phyloP scores from a whole-genome alignment of 208 protist species.

The Blechomonas ayalai region DNA sequence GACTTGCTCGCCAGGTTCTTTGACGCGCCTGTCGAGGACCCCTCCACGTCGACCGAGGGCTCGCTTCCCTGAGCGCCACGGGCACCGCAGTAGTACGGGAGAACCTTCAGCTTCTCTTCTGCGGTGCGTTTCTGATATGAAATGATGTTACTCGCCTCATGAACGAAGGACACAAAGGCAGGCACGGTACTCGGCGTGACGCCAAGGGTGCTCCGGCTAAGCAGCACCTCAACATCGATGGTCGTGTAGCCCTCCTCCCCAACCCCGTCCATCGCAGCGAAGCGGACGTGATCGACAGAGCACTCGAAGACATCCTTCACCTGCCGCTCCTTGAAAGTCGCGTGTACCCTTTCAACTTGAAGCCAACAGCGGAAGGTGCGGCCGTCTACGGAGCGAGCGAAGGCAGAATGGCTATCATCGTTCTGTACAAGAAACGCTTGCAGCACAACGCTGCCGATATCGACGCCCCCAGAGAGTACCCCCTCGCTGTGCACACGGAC shows the following conservation, averaged over 20 bases:
- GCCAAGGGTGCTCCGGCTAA: slow-evolving; percentile 39
- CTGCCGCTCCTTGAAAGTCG: slow-evolving; percentile 83
- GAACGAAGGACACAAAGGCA: slow-evolving; percentile 45
- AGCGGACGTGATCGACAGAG: slow-evolving; percentile 23
- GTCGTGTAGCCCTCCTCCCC: slow-evolving; percentile 47
- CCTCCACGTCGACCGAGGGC: no score
- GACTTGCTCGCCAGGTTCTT: no score
- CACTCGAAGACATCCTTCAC: slow-evolving; percentile 82
- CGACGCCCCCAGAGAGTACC: slow-evolving; percentile 58
- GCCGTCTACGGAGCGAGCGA: slow-evolving; percentile 44
- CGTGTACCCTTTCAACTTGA: slow-evolving; percentile 40
- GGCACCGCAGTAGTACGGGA: background rate
- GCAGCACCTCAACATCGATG: slow-evolving; percentile 28
- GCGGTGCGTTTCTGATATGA: slow-evolving; percentile 37
- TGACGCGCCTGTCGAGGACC: no score
- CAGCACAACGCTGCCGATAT: slow-evolving; percentile 30
- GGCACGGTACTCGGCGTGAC: slow-evolving; percentile 75
- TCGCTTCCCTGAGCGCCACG: background rate
- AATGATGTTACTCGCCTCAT: slow-evolving; percentile 43
- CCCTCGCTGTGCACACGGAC: slow-evolving; percentile 65
- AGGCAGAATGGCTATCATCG: slow-evolving; percentile 11
- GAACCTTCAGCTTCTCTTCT: slow-evolving; percentile 12
- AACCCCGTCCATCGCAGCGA: slow-evolving; percentile 67
- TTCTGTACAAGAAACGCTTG: slow-evolving; percentile 64
- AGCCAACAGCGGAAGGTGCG: slow-evolving; percentile 58